Evolutionary conservation across 1,284 basidiomycete species (phyloP), one percentile per base, ranked within the genome.

Genomic region (Calocybe gambosa): DNA sequence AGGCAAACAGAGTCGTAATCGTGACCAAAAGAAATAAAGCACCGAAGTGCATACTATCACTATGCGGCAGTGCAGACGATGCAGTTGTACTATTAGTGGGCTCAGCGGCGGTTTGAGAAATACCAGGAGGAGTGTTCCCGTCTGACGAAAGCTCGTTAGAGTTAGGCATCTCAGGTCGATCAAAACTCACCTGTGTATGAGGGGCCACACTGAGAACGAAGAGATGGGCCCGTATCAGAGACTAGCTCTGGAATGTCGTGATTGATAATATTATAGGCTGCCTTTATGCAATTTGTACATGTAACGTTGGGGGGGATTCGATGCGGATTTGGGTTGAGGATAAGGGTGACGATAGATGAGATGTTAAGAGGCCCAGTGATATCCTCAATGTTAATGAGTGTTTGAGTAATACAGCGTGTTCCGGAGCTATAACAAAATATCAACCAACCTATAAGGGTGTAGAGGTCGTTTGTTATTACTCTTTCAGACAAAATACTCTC

Each of bases 251-350:
- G 74, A 46, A 70, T 58, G 26, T 67, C 61, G 16, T 55, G 42
- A 45, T 62, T 64, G 42, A 77, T 48, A 50, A 77, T 60, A 57
- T 73, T 75, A 64, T 72, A 79, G 3, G 68, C 64, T 37, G 64
- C 69, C 64, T 82, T 78, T 50, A 66, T 58, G 60, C 81, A 82
- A 61, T 75, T 64, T 26, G 76, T 69, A 67, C 79, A 82, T 25
- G 68, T 68, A 23, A 75, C 62, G 53, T 74, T 77, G 29, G 58
- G 48, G 3, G 75, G 69, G 9, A 76, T 23, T 31, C 50, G 47
- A 6, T 33, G n/a, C n/a, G 43, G 31, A 3, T 53, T 49, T 10
- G 51, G 39, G 21, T 52, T 51, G 5, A 51, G n/a, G 15, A 53
- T 13, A 28, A 62, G 23, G 3, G 50, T 40, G 9, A 43, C 8